Evolutionary conservation across 495 filamentous ascomycete genomes (phyloP), one percentile per base, ranked within the genome.

Genomic region (Chaetomidium leptoderma): DNA sequence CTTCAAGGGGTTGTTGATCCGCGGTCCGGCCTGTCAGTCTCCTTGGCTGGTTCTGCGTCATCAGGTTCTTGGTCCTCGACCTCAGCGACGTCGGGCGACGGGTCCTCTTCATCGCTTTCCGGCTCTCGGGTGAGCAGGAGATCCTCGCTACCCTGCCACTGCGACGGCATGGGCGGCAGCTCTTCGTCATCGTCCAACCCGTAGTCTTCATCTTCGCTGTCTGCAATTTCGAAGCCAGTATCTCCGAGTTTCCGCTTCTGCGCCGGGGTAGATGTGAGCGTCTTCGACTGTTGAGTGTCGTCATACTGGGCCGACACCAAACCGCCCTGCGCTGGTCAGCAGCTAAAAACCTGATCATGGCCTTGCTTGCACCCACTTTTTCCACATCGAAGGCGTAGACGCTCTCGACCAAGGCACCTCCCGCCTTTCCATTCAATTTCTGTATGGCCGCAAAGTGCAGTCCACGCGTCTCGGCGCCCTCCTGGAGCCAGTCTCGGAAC

Each of bases 401-500:
- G 45, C 63, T 52, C 39, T 68, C 69, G 16, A 73, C 47, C 39
- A 59, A 40, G 4, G 62, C 61, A 7, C 46, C 53, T 27, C 30
- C 59, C 0, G 40, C 35, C 59, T 73, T 76, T 4, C 76, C 74
- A 58, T 76, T 70, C 24, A 72, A 51, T 62, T 78, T 80, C 61
- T 80, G 74, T 23, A 78, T 64, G 19, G 68, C 75, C 37, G 67
- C 67, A 49, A 79, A 71, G 50, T 64, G 71, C n/a, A 72, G 55
- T 19, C 66, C 61, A 14, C 59, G 66, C 9, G 70, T 51, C n/a
- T 62, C 56, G 29, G 63, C 56, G 19, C 50, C 63, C 51, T 61
- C 60, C 37, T 65, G 60, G 37, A 63, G 52, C 76, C 80, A 85
- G 74, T 91, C 88, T 49, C 84, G 74, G 68, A 89, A 92, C 42